A percentile compares a stretch with the other conserved stretches of the same genome.
These are phyloP conservation scores for Tritrichomonas musculus DNA, from an alignment of 208 protist genomes.

Conservation along the genomic window DNA sequence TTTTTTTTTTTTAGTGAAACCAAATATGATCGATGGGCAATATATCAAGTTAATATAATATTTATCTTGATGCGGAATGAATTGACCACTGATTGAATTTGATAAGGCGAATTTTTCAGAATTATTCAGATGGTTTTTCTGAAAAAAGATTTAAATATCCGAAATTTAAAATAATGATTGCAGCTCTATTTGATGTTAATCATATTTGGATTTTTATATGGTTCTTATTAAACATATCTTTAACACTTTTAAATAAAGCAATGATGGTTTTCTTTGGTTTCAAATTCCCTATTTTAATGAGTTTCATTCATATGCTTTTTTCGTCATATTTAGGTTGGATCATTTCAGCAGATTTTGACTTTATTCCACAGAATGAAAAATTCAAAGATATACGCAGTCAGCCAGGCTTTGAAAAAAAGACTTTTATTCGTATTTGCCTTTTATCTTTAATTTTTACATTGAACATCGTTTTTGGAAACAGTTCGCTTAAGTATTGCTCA, in stretches of 20 bases:
- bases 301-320: not conserved
- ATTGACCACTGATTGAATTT: no score
- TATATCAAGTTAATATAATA: no score
- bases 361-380: not conserved
- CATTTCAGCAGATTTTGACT: not conserved
- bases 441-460: constrained; percentile 6
- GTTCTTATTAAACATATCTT: not conserved
- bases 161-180: no score
- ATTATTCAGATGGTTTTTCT: no score
- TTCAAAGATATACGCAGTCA: not conserved
- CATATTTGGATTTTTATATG: not conserved
- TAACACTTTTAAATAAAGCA: not conserved
- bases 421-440: not conserved
- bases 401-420: not conserved
- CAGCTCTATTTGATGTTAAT: not conserved
- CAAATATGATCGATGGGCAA: no score
- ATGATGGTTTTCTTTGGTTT: not conserved
- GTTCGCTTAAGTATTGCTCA: constrained; percentile 7
- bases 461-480: constrained; percentile 15
- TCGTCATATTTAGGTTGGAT: not conserved
- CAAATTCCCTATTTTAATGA: not conserved
- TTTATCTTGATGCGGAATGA: no score
- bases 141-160: no score
- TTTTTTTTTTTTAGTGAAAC: no score
- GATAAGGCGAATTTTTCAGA: no score